Evolutionary conservation across 805 yeast genomes (phyloP), one percentile per base, ranked within the genome.

Genomic region (Candida quercuum): DNA sequence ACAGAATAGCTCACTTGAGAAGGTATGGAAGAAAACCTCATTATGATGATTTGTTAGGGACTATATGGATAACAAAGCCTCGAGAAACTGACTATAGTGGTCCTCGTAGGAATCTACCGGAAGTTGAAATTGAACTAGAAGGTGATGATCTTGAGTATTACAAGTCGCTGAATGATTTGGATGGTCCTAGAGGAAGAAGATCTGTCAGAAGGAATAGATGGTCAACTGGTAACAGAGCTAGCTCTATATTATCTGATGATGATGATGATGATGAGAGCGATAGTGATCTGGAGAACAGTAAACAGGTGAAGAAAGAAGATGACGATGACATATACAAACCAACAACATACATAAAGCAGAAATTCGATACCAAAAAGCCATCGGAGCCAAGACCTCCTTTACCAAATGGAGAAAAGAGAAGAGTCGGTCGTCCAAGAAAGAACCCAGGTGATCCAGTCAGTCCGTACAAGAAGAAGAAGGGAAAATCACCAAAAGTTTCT

Each of bases 391-490:
- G 20, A 13, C 23, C 31, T 15, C 17, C 36, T 2, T 18, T 21
- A 16, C 28, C 23, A 5, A 26, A 34, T 12, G 34, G 36, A 3
- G n/a, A 10, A 7, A 16, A 19, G 15, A 28, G 37, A 23, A 33
- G 37, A 3, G 22, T 22, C 17, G 37, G 37, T 15, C 27, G 37
- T 12, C 37, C 37, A 35, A 28, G 33, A 26, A 38, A 38, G 27
- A 25, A 33, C 16, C 33, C 35, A 17, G 28, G 15, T 13, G 29
- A 24, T 14, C 9, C 11, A n/a, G 30, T 27, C 5, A 14, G 9
- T 14, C 8, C 10, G 21, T 19, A 20, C 12, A 8, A 28, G 11
- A 20, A 18, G 11, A 31, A 23, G 8, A 32, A 35, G 25, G 13
- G 18, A 32, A 33, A 37, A 23, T 28, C 12, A 24, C 19, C 27